Base-by-base conservation (phyloP, 164 flowering plant genomes). In the Hamamelis virginiana region DNA sequence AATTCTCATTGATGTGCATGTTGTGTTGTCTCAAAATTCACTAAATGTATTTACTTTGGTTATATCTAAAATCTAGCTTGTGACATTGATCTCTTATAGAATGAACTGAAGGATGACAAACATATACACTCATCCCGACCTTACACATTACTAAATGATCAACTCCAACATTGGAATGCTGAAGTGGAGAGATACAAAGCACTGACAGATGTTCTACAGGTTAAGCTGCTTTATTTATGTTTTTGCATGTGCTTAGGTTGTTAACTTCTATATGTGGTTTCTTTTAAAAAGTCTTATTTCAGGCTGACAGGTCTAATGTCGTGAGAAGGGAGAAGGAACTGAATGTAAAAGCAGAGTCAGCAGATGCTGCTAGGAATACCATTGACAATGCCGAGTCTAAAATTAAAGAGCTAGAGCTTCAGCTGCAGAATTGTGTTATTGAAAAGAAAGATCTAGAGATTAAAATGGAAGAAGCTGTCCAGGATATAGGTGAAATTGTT, bases 401-500 rank as follows among this genome's bases (percentile, higher is more conserved):
- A 77, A 77, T 91, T 74, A 83, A 84, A 74, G 94, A 89, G 60
- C 83, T 92, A 25, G 89, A 90, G 78, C 68, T 73, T 75, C 85
- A 90, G 79, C 76, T 95, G 72, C 87, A 84, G 72, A 85, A 80
- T 68, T 83, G 81, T 69, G 76, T 81, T 1, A 51, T 66, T 60
- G 97, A 92, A 70, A 91, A 78, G 66, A 95, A 95, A 81, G 94
- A 92, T 70, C 79, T 89, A 75, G 97, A 90, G 77, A 75, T 86
- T 19, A 87, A 86, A 83, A 74, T 89, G 85, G 97, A 87, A 87
- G 99, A 92, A 85, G 84, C 90, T 71, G 67, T 83, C 44, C 97
- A 95, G 77, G 96, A 95, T 89, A 75, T 89, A 77, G 97, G 98
- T 94, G 56, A 68, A 65, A 11, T 18, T 52, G n/a, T 14, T 66